Evolutionary conservation across 139 green algal genomes (phyloP), one percentile per base, ranked within the genome.

Genomic region (Chlamydomonas eustigma): DNA sequence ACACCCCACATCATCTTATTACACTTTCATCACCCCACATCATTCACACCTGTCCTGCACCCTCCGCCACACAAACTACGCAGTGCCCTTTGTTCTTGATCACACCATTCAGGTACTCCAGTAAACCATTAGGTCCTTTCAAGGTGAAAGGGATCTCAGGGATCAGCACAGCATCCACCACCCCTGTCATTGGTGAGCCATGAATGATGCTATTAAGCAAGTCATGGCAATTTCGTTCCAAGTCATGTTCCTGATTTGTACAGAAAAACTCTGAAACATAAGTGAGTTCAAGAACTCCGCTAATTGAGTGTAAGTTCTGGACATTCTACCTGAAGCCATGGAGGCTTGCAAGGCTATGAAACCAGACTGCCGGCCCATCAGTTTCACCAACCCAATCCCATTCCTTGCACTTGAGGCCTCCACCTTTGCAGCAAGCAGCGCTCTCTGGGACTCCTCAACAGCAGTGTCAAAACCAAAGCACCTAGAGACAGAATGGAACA

Each of bases 291-390:
- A n/a, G n/a, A n/a, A n/a, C n/a, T n/a, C n/a, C n/a, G n/a, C n/a
- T n/a, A n/a, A n/a, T n/a, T n/a, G n/a, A n/a, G n/a, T n/a, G n/a
- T n/a, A n/a, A n/a, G n/a, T 18, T 28, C 6, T 68, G 52, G 12
- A 73, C 37, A n/a, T 51, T 22, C 2, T 36, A 66, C 90, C 90
- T 64, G 86, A 93, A 2, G 93, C 90, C 86, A 98, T 91, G 68
- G 92, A 97, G 25, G 92, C 90, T 79, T 98, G 89, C 92, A 99
- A 90, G 6, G 96, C 91, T 68, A 99, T 98, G 88, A 98, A 99
- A 75, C 96, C 96, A 4, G 87, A 92, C 81, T 97, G 89, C 5
- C 96, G 84, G 2, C 96, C 96, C 96, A 99, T 99, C 51, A 99
- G 90, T 86, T 98, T 98, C 30, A 99, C 96, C 38, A 99, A 73